Evolutionary conservation across 2,329 filamentous ascomycete species (phyloP), one percentile per base, ranked within the genome.

Genomic region (Colletotrichum costaricense): DNA sequence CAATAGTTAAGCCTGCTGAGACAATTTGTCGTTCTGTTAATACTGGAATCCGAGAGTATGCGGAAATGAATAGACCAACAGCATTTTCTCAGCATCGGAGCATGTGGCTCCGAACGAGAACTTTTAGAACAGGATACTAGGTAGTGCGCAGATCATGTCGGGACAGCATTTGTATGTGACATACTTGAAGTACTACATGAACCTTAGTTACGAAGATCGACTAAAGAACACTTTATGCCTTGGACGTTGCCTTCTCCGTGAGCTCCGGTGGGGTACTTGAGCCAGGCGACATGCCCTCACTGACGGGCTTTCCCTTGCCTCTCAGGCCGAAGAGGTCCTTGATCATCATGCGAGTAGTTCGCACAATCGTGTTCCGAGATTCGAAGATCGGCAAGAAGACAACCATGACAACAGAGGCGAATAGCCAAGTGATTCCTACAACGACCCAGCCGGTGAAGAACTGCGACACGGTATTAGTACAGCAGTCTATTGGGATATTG

Each of bases 401-500:
- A 5, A 75, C 73, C 69, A 75, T 75, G 12, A 74, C 54, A 30
- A 68, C 63, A 4, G 73, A 75, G 9, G 65, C 69, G 78, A 94
- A 93, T 67, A 95, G 84, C 93, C 93, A 95, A 2, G 93, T 82
- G 35, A 95, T 92, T 0, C 91, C 92, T 1, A 93, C 89, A 2
- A 89, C 85, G 9, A 94, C 88, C 93, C 93, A 94, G 11, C 92
- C 93, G 0, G 92, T 93, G 80, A 95, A 95, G 84, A 95, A 95
- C 0, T 75, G 22, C 14, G 1, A n/a, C 0, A 4, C n/a, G n/a
- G 24, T 22, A 19, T 55, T 24, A 55, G n/a, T 24, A 5, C n/a
- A 22, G 24, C 9, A 11, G 4, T 2, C 11, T 24, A 63, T 14
- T 12, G n/a, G 8, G 6, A 33, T 3, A 14, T 14, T 5, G 5